Evolutionary conservation across 1,139 yeast species (phyloP).

Genomic region (Geotrichum phurueaensis): DNA sequence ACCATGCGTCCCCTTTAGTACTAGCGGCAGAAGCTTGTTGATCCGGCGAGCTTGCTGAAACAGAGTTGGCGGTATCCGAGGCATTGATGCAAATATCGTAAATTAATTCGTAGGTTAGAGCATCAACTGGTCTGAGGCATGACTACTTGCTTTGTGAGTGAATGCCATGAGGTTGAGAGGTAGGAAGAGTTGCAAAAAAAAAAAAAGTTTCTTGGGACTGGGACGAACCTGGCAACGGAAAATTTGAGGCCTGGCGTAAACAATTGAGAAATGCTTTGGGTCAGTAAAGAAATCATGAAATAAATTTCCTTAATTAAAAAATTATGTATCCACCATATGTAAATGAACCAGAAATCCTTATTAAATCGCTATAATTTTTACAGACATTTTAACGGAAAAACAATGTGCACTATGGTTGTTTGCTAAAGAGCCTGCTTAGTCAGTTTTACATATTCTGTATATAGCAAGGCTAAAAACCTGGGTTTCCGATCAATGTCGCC

Average conservation of each 20-base stretch:
- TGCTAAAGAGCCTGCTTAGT: too few species aligned
- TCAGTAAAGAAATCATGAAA: not conserved
- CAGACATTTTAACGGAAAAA: too few species aligned
- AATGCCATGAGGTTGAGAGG: not conserved
- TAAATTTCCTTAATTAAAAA: too few species aligned
- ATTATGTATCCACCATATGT: too few species aligned
- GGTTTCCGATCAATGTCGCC: too few species aligned
- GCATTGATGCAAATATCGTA: constrained; percentile 11
- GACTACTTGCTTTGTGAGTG: not conserved
- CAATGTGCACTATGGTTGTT: too few species aligned
- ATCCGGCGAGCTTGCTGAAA: constrained; percentile 17
- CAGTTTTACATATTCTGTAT: too few species aligned
- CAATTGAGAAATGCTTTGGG: not conserved
- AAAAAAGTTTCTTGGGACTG: not conserved
- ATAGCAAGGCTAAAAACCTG: too few species aligned
- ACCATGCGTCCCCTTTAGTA: constrained; percentile 24
- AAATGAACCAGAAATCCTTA: too few species aligned
- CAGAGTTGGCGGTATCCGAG: constrained; percentile 15
- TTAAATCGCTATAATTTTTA: too few species aligned
- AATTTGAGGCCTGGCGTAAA: not conserved
- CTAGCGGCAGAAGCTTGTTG: constrained; percentile 23
- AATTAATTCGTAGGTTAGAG: not conserved
- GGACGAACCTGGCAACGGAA: not conserved
- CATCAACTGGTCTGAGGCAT: not conserved
- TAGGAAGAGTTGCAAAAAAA: not conserved